These are phyloP conservation scores for Glutinoglossum americanum DNA, from an alignment of 495 filamentous ascomycete genomes.

Conservation along the genomic window DNA sequence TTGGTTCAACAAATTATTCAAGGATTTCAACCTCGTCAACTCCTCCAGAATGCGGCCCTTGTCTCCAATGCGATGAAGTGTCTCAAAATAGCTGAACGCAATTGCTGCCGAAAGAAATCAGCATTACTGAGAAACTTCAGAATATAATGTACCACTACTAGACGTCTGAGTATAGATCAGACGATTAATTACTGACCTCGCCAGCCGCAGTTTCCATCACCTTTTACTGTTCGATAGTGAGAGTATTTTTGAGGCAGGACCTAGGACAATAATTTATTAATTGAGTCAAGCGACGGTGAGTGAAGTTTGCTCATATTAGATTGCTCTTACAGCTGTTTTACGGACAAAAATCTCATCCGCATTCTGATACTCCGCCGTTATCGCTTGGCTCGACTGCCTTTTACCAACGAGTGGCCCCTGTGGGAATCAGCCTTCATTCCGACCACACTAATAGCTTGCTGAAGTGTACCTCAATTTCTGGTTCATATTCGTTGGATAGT, in stretches of 20 bases:
- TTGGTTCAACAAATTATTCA: constrained; percentile 48
- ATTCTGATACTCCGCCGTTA: constrained; percentile 75
- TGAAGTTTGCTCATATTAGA: background rate
- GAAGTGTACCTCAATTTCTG: constrained; percentile 18
- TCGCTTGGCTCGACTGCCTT: constrained; percentile 51
- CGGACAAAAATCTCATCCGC: constrained; percentile 66
- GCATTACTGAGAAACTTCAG: background rate
- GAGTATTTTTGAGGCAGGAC: constrained; percentile 66
- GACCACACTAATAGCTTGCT: background rate
- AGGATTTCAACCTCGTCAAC: constrained; percentile 41
- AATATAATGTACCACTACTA: background rate
- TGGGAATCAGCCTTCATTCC: background rate
- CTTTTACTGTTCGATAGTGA: constrained; percentile 66
- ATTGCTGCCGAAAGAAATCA: constrained; percentile 36
- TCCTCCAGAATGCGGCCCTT: constrained; percentile 43
- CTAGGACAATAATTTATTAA: constrained; percentile 21
- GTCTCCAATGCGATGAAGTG: constrained; percentile 44
- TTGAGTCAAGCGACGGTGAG: background rate
- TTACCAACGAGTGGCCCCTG: constrained; percentile 71
- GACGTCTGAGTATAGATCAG: background rate
- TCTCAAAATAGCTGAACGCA: constrained; percentile 84
- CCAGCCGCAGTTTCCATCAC: constrained; percentile 96
- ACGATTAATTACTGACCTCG: constrained; percentile 42
- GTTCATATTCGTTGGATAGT: constrained; percentile 21
- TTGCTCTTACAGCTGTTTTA: constrained; percentile 57